These are phyloP conservation scores for Ophiocordyceps sinensis DNA, from an alignment of 2,329 filamentous ascomycete species.

Conservation along the genomic window DNA sequence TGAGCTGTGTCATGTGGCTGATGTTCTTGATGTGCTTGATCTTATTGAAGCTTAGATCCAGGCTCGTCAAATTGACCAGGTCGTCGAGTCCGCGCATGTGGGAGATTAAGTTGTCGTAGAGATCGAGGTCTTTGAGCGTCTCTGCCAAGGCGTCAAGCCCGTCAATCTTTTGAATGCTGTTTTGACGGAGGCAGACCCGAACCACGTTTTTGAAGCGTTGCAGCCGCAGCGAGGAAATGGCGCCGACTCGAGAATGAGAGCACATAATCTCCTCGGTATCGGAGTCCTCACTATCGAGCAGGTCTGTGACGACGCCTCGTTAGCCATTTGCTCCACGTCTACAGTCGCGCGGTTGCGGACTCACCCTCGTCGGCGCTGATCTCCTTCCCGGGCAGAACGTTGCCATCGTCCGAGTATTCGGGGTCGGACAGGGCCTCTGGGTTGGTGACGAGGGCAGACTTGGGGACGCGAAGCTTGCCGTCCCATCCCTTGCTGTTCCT, in stretches of 20 bases:
- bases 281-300: constrained; percentile 44
- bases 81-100: constrained; percentile 75
- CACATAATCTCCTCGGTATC: constrained; percentile 70
- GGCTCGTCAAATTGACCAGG: constrained; percentile 57
- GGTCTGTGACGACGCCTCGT: constrained; percentile 27
- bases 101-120: constrained; percentile 91
- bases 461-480: constrained; percentile 65
- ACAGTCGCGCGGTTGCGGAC: constrained; percentile 2
- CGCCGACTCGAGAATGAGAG: constrained; percentile 72
- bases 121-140: constrained; percentile 70
- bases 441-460: constrained; percentile 47
- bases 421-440: constrained; percentile 73
- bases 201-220: constrained; percentile 66
- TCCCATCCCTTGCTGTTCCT: constrained; percentile 63
- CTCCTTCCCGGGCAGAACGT: constrained; percentile 54
- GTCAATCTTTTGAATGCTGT: constrained; percentile 68
- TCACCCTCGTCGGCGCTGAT: constrained; percentile 72
- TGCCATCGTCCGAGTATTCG: constrained; percentile 64
- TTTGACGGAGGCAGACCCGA: constrained; percentile 83
- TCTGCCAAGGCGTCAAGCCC: constrained; percentile 51
- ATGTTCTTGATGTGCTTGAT: constrained; percentile 96
- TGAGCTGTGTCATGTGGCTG: constrained; percentile 60
- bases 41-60: constrained; percentile 97
- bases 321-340: background rate
- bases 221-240: constrained; percentile 63